These are phyloP conservation scores for Volvariella surrecta DNA, from an alignment of 1,284 basidiomycete genomes.

Conservation along the genomic window DNA sequence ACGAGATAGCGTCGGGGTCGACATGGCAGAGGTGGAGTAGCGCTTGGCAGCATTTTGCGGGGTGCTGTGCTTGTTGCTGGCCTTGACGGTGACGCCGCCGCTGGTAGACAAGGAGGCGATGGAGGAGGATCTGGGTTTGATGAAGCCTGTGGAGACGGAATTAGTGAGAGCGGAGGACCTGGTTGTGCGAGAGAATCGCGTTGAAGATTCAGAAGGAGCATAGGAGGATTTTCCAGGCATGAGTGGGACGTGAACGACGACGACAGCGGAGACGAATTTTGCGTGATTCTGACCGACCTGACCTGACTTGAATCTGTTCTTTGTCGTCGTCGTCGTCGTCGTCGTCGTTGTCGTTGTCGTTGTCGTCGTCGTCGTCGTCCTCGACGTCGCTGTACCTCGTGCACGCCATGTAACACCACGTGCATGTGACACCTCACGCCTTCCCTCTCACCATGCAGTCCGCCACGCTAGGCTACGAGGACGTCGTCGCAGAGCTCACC, in stretches of 20 bases:
- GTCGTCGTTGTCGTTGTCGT: too few species aligned
- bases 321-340: too few species aligned
- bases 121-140: slow-evolving; percentile 10
- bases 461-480: too few species aligned
- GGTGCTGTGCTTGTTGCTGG: slow-evolving; percentile 1
- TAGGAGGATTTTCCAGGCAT: slow-evolving; percentile 8
- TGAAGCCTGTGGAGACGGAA: slow-evolving; percentile 8
- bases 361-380: too few species aligned
- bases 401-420: too few species aligned
- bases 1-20: slow-evolving; percentile 6
- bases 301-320: too few species aligned
- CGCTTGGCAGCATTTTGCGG: slow-evolving; percentile 13
- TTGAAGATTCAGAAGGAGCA: slow-evolving; percentile 13
- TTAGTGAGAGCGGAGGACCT: slow-evolving; percentile 5
- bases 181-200: slow-evolving; percentile 11
- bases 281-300: too few species aligned
- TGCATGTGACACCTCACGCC: too few species aligned
- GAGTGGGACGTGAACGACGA: neutral
- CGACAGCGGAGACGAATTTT: too few species aligned
- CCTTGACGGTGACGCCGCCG: slow-evolving; percentile 7
- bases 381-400: too few species aligned
- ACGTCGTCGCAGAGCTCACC: slow-evolving; percentile 26
- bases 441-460: too few species aligned
- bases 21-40: neutral
- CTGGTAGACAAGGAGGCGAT: slow-evolving; percentile 7